Evolutionary conservation across 306 rosid genomes (phyloP).

Genomic region (Casuarina equisetifolia): DNA sequence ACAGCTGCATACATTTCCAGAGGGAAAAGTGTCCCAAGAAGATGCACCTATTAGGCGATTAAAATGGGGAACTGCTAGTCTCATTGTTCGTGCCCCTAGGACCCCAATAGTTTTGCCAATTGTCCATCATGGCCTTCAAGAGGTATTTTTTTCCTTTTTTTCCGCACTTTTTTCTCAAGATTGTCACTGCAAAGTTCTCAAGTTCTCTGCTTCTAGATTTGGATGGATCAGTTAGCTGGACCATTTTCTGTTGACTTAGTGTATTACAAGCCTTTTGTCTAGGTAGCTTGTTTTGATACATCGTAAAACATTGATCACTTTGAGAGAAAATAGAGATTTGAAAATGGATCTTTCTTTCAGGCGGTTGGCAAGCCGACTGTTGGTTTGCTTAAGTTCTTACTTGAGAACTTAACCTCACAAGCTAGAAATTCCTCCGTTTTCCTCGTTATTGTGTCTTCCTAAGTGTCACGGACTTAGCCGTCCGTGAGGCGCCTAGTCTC

Average conservation of each 20-base stretch:
- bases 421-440: not conserved
- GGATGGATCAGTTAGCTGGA: constrained; percentile 16
- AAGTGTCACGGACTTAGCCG: not conserved
- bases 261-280: not conserved
- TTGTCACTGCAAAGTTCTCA: constrained; percentile 8
- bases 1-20: constrained; percentile 94
- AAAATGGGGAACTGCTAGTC: constrained; percentile 98
- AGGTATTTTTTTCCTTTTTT: constrained; percentile 40
- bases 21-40: constrained; percentile 83
- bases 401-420: not conserved
- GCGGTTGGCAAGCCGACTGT: not conserved
- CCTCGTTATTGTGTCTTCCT: not conserved
- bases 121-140: constrained; percentile 74
- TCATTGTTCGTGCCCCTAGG: constrained; percentile 74
- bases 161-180: not conserved
- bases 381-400: not conserved
- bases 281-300: not conserved
- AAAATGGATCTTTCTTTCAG: not conserved
- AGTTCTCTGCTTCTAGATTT: not conserved
- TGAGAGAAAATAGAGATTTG: not conserved
- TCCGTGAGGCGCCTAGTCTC: too few relatives aligned
- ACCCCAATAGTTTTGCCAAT: constrained; percentile 90
- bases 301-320: not conserved
- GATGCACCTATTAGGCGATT: constrained; percentile 74
- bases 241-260: not conserved